These are phyloP conservation scores for Vaccinium darrowii DNA, from an alignment of 148 eudicot genomes.

Conservation along the genomic window DNA sequence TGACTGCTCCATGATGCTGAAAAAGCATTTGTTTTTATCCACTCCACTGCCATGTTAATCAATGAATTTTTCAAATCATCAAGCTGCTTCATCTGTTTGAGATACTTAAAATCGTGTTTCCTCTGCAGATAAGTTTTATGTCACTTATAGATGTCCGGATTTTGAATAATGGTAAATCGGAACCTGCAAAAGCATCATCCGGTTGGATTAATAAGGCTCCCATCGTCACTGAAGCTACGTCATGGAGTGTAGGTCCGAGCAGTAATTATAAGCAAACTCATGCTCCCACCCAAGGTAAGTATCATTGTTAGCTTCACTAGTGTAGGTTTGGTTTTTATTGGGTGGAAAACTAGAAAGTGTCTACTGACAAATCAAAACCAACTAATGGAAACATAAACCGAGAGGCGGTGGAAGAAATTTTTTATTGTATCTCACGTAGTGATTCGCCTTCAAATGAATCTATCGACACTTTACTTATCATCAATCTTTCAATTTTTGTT, in stretches of 20 bases:
- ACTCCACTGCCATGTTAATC: background rate
- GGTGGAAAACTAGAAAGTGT: background rate
- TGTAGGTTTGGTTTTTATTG: background rate
- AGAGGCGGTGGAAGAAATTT: background rate
- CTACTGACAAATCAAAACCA: background rate
- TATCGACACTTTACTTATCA: background rate
- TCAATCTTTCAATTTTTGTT: too few relatives aligned
- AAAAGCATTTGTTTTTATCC: background rate
- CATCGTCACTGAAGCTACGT: background rate
- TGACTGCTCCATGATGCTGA: background rate
- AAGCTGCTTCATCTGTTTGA: background rate
- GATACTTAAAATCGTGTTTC: background rate
- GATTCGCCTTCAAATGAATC: background rate
- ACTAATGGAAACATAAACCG: background rate
- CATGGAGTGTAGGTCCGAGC: background rate
- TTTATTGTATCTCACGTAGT: background rate
- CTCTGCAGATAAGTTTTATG: conserved; percentile 8
- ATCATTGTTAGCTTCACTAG: background rate
- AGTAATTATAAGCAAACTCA: background rate
- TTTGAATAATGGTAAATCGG: background rate
- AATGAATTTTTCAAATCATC: background rate
- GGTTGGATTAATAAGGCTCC: background rate
- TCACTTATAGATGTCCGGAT: background rate
- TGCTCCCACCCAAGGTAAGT: background rate
- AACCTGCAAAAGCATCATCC: background rate